Evolutionary conservation across 495 filamentous ascomycete species (phyloP).

Genomic region (Aspergillus conjunctus): DNA sequence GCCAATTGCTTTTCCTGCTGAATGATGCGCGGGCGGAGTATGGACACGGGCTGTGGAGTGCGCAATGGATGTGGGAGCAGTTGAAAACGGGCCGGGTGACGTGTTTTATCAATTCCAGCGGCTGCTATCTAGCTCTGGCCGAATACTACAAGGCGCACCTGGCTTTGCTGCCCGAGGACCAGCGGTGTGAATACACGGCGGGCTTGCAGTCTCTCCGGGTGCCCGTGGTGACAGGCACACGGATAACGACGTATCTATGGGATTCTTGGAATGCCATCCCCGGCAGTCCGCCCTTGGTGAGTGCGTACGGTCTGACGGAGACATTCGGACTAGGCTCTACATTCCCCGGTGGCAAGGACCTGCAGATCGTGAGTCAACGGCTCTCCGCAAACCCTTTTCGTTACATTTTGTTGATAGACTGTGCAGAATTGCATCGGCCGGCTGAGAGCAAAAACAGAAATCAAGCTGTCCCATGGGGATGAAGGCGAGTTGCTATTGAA

Average conservation of each 20-base stretch:
- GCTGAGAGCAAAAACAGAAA: background rate
- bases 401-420: background rate
- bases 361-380: background rate
- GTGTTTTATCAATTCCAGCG: background rate
- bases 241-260: background rate
- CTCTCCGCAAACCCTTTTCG: background rate
- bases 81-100: background rate
- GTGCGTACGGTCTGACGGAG: slow-evolving; percentile 1
- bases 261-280: background rate
- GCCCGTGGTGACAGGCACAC: background rate
- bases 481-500: slow-evolving; percentile 5
- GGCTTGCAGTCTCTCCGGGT: background rate
- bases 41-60: background rate
- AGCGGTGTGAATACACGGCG: background rate
- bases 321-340: slow-evolving; percentile 3
- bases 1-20: background rate
- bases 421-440: background rate
- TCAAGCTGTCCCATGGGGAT: background rate
- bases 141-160: background rate
- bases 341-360: background rate
- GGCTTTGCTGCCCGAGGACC: background rate
- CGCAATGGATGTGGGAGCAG: slow-evolving; percentile 1
- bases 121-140: background rate
- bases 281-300: background rate
- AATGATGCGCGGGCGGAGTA: background rate